phyloP scores from a whole-genome alignment of 1,139 yeast genomes.

The Magnusiomyces fungicola region DNA sequence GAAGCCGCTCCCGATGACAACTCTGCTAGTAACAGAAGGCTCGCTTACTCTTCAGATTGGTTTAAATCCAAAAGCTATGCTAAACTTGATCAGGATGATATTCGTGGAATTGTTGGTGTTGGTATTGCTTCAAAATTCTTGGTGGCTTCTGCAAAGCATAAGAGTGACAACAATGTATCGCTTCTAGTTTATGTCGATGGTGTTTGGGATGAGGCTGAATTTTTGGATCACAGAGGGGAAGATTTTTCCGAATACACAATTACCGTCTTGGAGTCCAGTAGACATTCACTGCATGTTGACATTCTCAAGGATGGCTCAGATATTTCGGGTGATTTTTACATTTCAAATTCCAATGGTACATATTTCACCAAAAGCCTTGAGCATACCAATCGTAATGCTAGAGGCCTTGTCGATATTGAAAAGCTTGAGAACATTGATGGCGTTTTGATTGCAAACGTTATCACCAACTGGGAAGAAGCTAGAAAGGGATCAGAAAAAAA shows the following conservation, averaged over 20 bases:
- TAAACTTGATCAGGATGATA: slow-evolving; percentile 26
- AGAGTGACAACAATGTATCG: slow-evolving; percentile 35
- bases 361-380: slow-evolving; percentile 44
- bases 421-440: slow-evolving; percentile 63
- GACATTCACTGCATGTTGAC: slow-evolving; percentile 48
- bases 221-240: not conserved
- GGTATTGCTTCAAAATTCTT: slow-evolving; percentile 46
- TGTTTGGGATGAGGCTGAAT: slow-evolving; percentile 41
- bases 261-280: slow-evolving; percentile 49
- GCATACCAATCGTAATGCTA: slow-evolving; percentile 36
- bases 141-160: slow-evolving; percentile 35
- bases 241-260: slow-evolving; percentile 36
- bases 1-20: slow-evolving; percentile 37
- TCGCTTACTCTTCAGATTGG: slow-evolving; percentile 48
- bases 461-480: slow-evolving; percentile 25
- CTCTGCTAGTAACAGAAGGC: slow-evolving; percentile 37
- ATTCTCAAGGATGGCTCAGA: slow-evolving; percentile 29
- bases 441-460: slow-evolving; percentile 52
- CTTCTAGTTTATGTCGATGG: slow-evolving; percentile 58
- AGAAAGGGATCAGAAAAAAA: slow-evolving; percentile 15
- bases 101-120: slow-evolving; percentile 39
- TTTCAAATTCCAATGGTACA: slow-evolving; percentile 60
- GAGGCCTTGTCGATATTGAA: slow-evolving; percentile 40
- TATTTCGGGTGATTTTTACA: slow-evolving; percentile 39
- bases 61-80: slow-evolving; percentile 38